A percentile compares a stretch with the other conserved stretches of the same genome.
phyloP scores from a whole-genome alignment of 2,329 filamentous ascomycete species.

The Pseudopyrenochaeta lycopersici region DNA sequence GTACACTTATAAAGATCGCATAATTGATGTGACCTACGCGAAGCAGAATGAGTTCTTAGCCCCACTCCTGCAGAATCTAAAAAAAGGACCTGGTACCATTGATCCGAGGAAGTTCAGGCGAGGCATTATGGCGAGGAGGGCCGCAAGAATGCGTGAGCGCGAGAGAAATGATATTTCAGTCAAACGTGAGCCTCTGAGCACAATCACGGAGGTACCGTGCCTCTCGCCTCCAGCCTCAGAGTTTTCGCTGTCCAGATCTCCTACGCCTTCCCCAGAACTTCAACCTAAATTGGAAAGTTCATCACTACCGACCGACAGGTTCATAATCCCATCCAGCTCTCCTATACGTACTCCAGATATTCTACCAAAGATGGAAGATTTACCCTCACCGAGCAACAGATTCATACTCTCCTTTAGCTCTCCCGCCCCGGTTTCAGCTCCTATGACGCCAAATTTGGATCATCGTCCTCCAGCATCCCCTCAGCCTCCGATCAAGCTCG shows the following conservation, averaged over 20 bases:
- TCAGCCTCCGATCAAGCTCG: background rate
- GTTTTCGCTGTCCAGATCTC: background rate
- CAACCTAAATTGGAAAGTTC: background rate
- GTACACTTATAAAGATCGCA: background rate
- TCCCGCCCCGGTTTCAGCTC: background rate
- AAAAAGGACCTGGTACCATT: background rate
- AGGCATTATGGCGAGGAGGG: background rate
- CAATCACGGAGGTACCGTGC: background rate
- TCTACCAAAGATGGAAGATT: background rate
- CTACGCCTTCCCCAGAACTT: background rate
- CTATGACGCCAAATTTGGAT: background rate
- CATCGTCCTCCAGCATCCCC: background rate
- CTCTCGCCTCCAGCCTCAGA: background rate
- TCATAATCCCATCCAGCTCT: background rate
- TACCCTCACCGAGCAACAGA: background rate
- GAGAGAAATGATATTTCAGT: background rate
- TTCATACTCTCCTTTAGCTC: background rate
- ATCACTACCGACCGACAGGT: background rate
- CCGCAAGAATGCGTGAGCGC: background rate
- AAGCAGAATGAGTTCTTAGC: slow-evolving; percentile 5
- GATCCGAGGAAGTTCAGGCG: background rate
- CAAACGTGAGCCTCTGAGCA: background rate
- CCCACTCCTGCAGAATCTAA: slow-evolving; percentile 1
- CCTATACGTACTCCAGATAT: background rate
- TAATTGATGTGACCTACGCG: background rate